Evolutionary conservation across 2,329 filamentous ascomycete species (phyloP).

Genomic region (Fusarium beomiforme): DNA sequence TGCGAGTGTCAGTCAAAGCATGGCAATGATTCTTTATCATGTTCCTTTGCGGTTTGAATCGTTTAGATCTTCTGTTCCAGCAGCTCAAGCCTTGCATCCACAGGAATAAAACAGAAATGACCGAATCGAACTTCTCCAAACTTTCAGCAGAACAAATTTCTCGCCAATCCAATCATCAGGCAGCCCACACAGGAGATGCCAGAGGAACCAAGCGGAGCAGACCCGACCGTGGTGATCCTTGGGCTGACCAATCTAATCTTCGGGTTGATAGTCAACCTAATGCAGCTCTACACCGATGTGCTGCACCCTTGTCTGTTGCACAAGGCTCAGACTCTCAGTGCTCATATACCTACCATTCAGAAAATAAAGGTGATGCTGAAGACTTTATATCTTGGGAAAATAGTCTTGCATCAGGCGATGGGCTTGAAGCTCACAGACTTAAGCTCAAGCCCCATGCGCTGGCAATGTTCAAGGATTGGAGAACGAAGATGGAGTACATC

Average conservation of each 20-base stretch:
- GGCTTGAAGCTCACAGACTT: accelerated
- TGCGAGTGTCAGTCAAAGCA: not conserved
- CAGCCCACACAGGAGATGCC: not conserved
- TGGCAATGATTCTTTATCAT: not conserved
- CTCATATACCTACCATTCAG: not conserved
- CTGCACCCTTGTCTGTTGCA: accelerated
- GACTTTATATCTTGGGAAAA: not conserved
- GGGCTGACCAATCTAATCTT: not conserved
- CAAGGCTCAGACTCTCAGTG: not conserved
- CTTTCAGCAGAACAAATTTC: too few species aligned
- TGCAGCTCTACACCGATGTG: accelerated
- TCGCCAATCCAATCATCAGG: not conserved
- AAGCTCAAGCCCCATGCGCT: not conserved
- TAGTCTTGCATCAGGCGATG: not conserved
- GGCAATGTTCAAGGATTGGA: not conserved
- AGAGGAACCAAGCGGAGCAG: not conserved
- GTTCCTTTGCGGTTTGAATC: accelerated
- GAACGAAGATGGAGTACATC: not conserved
- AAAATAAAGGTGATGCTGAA: not conserved
- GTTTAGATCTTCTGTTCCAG: accelerated
- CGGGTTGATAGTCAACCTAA: accelerated
- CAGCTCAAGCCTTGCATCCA: not conserved
- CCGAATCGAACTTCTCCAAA: accelerated
- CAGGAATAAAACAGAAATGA: not conserved
- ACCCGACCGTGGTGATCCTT: not conserved